A percentile compares a stretch with the other conserved stretches of the same genome.
phyloP scores from a whole-genome alignment of 331 rosid species.

The Telfairia occidentalis region DNA sequence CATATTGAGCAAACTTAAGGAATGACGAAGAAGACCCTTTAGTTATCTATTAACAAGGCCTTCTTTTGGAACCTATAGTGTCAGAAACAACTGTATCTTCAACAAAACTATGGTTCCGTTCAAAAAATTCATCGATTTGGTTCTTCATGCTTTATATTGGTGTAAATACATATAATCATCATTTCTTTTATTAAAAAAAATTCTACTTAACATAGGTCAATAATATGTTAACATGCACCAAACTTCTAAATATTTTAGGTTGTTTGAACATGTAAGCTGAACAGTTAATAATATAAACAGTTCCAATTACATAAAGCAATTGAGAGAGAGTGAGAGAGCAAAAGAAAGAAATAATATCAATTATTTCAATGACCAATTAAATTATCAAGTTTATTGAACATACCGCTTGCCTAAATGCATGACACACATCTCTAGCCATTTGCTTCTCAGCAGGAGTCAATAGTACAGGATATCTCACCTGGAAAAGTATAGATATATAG shows the following conservation, averaged over 20 bases:
- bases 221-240: not conserved
- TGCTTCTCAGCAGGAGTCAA: conserved; percentile 90
- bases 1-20: not conserved
- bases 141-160: too few relatives aligned
- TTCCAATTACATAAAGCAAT: not conserved
- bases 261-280: not conserved
- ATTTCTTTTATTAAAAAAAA: too few relatives aligned
- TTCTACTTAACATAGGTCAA: not conserved
- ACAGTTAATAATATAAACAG: not conserved
- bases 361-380: not conserved
- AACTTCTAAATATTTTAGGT: not conserved
- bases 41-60: too few relatives aligned
- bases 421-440: conserved; percentile 94
- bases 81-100: too few relatives aligned
- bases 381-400: conserved; percentile 21
- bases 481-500: conserved; percentile 26
- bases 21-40: too few relatives aligned
- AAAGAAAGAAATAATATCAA: not conserved
- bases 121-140: too few relatives aligned
- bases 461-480: conserved; percentile 96
- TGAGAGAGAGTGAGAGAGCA: not conserved
- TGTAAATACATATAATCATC: too few relatives aligned
- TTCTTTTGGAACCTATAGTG: too few relatives aligned
- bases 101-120: too few relatives aligned
- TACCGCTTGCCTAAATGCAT: conserved; percentile 95